Evolutionary conservation across 495 filamentous ascomycete genomes (phyloP).

Genomic region (Diplogelasinospora grovesii): DNA sequence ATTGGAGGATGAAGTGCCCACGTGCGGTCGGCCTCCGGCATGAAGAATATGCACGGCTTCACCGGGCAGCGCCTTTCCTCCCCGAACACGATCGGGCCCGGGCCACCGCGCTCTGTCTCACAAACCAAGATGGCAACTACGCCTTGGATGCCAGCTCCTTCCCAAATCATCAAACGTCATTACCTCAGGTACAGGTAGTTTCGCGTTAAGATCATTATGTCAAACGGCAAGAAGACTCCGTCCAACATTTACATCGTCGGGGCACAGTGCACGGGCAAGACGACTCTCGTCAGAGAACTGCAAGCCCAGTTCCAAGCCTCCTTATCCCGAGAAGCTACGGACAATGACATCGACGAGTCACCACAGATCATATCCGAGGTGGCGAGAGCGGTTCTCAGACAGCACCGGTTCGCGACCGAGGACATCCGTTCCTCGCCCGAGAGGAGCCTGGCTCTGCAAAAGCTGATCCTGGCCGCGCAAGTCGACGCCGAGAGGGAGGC

Average conservation of each 20-base stretch:
- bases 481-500: conserved; percentile 27
- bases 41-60: too few species aligned
- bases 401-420: conserved; percentile 30
- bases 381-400: conserved; percentile 34
- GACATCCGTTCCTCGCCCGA: conserved; percentile 32
- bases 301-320: conserved; percentile 19
- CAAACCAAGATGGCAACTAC: too few species aligned
- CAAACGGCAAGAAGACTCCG: neutral
- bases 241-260: conserved; percentile 43
- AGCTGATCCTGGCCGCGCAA: conserved; percentile 41
- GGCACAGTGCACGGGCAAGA: conserved; percentile 46
- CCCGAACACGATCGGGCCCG: too few species aligned
- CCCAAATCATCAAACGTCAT: too few species aligned
- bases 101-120: too few species aligned
- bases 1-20: too few species aligned
- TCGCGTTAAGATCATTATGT: neutral
- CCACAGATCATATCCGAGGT: conserved; percentile 35
- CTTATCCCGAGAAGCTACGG: too few species aligned
- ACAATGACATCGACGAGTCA: neutral
- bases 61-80: too few species aligned
- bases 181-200: neutral
- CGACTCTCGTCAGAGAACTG: conserved; percentile 39
- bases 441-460: conserved; percentile 33
- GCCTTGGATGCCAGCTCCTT: too few species aligned
- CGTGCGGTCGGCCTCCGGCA: too few species aligned